These are phyloP conservation scores for Gymnopilus junonius DNA, from an alignment of 768 basidiomycete genomes.

Conservation along the genomic window DNA sequence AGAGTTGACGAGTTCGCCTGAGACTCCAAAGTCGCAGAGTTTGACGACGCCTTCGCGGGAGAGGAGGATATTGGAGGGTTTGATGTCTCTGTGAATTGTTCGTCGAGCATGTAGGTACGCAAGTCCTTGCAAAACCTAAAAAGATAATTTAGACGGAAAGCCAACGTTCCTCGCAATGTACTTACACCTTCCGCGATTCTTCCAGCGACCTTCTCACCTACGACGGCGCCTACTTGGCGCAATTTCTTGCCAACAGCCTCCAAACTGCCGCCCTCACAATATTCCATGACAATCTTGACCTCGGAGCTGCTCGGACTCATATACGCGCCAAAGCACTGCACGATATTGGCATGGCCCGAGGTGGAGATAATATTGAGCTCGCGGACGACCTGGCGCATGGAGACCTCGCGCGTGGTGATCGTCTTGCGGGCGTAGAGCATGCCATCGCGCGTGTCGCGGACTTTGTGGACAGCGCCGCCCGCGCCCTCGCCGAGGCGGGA, in stretches of 20 bases:
- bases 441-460: constrained; percentile 78
- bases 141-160: constrained; percentile 11
- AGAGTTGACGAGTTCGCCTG: constrained; percentile 89
- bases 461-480: constrained; percentile 94
- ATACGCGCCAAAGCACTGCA: constrained; percentile 91
- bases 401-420: constrained; percentile 87
- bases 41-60: constrained; percentile 89
- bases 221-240: constrained; percentile 74
- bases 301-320: constrained; percentile 85
- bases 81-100: constrained; percentile 95
- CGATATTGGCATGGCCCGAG: constrained; percentile 85
- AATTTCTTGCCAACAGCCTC: constrained; percentile 87
- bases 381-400: constrained; percentile 88
- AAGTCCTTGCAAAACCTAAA: constrained; percentile 83
- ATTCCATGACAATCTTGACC: constrained; percentile 96
- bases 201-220: constrained; percentile 86
- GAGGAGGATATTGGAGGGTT: constrained; percentile 90
- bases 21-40: constrained; percentile 97
- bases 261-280: constrained; percentile 82
- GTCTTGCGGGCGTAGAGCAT: constrained; percentile 91
- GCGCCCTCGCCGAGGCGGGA: constrained; percentile 89
- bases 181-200: constrained; percentile 92
- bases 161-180: constrained; percentile 21
- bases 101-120: constrained; percentile 86
- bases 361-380: constrained; percentile 89